These are phyloP conservation scores for Kodamaea neixiangensis DNA, from an alignment of 805 yeast genomes.

Conservation along the genomic window DNA sequence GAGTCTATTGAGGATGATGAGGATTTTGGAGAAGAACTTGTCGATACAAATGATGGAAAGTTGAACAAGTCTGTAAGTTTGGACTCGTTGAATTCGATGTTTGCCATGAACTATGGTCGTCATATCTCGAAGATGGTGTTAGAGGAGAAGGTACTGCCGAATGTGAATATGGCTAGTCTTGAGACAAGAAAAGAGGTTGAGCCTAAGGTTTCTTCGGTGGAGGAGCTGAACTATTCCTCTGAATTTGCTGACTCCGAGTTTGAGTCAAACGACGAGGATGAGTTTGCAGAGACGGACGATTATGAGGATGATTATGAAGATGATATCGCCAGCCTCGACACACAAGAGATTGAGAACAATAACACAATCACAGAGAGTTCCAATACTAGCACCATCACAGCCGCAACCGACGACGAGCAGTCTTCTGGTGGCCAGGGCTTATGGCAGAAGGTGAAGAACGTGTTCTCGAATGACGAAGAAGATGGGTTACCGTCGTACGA, in stretches of 20 bases:
- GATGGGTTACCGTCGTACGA: slow-evolving; percentile 65
- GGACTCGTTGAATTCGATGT: slow-evolving; percentile 43
- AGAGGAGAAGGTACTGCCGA: slow-evolving; percentile 15
- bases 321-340: slow-evolving; percentile 1
- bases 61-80: slow-evolving; percentile 35
- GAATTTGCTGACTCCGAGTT: slow-evolving; percentile 37
- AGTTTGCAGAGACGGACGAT: slow-evolving; percentile 34
- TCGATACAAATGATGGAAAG: slow-evolving; percentile 13
- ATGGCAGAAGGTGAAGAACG: slow-evolving; percentile 47
- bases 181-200: slow-evolving; percentile 13
- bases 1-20: slow-evolving; percentile 15
- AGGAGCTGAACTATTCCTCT: slow-evolving; percentile 12
- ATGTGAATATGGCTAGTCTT: slow-evolving; percentile 9
- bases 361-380: not conserved
- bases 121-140: slow-evolving; percentile 44
- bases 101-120: slow-evolving; percentile 37
- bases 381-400: slow-evolving; percentile 6
- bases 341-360: not conserved
- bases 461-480: slow-evolving; percentile 36
- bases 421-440: slow-evolving; percentile 22
- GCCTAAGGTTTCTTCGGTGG: not conserved
- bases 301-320: slow-evolving; percentile 22
- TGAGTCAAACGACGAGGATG: slow-evolving; percentile 31
- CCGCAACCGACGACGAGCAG: slow-evolving; percentile 6
- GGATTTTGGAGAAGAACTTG: slow-evolving; percentile 10